Conservation (phyloP, 164 flowering plant genomes). For the Vitis cinerea region DNA sequence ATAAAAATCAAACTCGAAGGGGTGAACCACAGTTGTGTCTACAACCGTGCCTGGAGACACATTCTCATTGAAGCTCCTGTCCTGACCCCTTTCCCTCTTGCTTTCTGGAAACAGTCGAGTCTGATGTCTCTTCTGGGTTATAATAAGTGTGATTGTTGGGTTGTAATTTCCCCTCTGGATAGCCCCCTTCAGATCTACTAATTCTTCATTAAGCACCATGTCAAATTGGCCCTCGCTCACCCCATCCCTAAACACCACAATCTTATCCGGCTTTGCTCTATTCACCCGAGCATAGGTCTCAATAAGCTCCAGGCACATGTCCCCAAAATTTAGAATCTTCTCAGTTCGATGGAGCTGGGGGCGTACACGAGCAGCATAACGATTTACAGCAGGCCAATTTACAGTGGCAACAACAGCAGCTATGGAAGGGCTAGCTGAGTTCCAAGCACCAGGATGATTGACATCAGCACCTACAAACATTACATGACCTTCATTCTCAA, state of each 20-base stretch:
- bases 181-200: conserved; percentile 41
- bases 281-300: conserved; percentile 39
- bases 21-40: conserved; percentile 57
- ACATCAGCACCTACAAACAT: conserved; percentile 91
- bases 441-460: conserved; percentile 62
- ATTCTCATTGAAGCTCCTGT: conserved; percentile 29
- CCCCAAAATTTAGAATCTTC: conserved; percentile 52
- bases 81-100: conserved; percentile 23
- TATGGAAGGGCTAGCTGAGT: conserved; percentile 57
- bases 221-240: conserved; percentile 81
- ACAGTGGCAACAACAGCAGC: conserved; percentile 76
- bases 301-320: conserved; percentile 63
- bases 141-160: conserved; percentile 64
- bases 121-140: conserved; percentile 76
- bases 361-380: conserved; percentile 57
- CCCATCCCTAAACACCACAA: conserved; percentile 81
- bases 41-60: conserved; percentile 85
- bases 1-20: conserved; percentile 70
- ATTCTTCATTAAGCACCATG: conserved; percentile 77
- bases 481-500: conserved; percentile 36
- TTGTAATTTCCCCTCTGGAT: conserved; percentile 29
- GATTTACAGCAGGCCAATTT: conserved; percentile 86
- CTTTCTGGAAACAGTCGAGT: conserved; percentile 59
- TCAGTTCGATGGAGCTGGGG: conserved; percentile 54
- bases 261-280: conserved; percentile 44